phyloP scores from a whole-genome alignment of 192 early-diverging fungal species.

The Backusella morwellensis region DNA sequence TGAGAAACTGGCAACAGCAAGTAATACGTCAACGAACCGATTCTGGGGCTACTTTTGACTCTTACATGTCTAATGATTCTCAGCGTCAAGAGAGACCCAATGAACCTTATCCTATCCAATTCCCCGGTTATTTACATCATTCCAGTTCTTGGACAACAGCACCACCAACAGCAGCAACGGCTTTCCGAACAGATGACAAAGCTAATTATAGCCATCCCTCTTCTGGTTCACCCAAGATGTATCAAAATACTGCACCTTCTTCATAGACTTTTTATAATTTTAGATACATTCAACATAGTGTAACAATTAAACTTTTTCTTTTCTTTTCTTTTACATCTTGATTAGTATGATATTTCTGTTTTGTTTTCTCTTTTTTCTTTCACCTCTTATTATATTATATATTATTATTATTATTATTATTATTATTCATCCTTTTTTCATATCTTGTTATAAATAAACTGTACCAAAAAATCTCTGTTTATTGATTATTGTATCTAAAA shows the following conservation, averaged over 20 bases:
- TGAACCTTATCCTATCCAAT: not conserved
- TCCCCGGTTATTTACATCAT: not conserved
- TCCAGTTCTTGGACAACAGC: not conserved
- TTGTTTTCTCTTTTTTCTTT: not conserved
- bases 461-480: slow-evolving; percentile 3
- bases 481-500: not conserved
- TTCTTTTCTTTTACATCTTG: not conserved
- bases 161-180: not conserved
- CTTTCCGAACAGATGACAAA: not conserved
- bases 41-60: slow-evolving; percentile 6
- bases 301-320: not conserved
- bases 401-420: not conserved
- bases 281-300: not conserved
- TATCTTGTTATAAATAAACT: not conserved
- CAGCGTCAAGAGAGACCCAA: not conserved
- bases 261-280: slow-evolving; percentile 2
- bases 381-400: not conserved
- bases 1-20: slow-evolving; percentile 16
- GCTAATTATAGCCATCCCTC: not conserved
- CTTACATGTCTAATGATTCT: slow-evolving; percentile 3
- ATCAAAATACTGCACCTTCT: not conserved
- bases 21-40: slow-evolving; percentile 12
- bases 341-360: not conserved
- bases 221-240: not conserved
- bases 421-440: not conserved